Percentiles rank a stretch among this genome's conserved stretches.
phyloP scores from a whole-genome alignment of 805 yeast species.

The Diddensiella transvaalensis region DNA sequence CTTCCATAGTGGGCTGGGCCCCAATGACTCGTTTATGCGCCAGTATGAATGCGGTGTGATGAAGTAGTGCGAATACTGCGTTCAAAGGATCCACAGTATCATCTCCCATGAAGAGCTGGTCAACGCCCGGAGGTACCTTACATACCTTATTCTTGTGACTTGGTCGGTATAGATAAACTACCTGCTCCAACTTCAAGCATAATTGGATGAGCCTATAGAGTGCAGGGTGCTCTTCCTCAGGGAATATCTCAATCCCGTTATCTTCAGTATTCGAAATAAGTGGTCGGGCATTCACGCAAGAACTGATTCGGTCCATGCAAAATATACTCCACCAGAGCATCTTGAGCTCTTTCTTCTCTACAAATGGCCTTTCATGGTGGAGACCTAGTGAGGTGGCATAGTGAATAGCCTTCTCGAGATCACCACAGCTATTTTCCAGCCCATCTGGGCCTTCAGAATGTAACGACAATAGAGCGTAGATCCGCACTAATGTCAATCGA shows the following conservation, averaged over 20 bases:
- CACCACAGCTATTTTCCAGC: conserved; percentile 36
- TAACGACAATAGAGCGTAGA: conserved; percentile 37
- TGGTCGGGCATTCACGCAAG: conserved; percentile 40
- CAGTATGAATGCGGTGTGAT: conserved; percentile 30
- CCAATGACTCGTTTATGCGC: conserved; percentile 32
- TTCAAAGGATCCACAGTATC: conserved; percentile 26
- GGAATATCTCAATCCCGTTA: conserved; percentile 35
- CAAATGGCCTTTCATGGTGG: conserved; percentile 38
- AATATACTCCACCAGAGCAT: conserved; percentile 41
- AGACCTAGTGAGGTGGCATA: conserved; percentile 40
- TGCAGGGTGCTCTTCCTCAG: conserved; percentile 27
- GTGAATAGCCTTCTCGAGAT: conserved; percentile 38
- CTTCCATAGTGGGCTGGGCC: conserved; percentile 10
- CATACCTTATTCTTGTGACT: not conserved
- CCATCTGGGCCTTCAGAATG: conserved; percentile 41
- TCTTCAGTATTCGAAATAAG: conserved; percentile 39
- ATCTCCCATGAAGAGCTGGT: conserved; percentile 26
- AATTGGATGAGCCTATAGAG: conserved; percentile 34
- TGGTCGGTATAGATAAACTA: conserved; percentile 40
- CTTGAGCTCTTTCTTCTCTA: conserved; percentile 30
- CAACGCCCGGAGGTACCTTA: conserved; percentile 28
- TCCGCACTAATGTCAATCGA: conserved; percentile 36
- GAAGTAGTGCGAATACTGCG: conserved; percentile 29
- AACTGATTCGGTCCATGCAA: conserved; percentile 39
- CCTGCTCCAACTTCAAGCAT: conserved; percentile 36